phyloP scores from a whole-genome alignment of 345 rosid genomes.

The Murraya koenigii region DNA sequence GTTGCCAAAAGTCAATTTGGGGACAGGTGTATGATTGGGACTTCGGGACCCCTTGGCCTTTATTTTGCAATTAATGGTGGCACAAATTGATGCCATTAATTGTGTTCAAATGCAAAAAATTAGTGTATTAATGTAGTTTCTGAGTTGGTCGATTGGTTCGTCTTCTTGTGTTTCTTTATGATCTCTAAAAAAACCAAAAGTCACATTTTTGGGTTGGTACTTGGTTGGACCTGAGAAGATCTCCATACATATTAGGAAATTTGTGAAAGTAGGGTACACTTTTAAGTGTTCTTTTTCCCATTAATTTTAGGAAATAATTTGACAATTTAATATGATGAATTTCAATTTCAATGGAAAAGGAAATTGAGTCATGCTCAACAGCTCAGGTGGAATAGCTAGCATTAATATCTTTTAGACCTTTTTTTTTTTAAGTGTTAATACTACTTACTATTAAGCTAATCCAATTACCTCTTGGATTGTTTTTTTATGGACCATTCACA shows the following conservation, averaged over 20 bases:
- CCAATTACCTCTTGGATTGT: too few relatives aligned
- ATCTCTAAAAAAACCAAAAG: not conserved
- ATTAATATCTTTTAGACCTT: too few relatives aligned
- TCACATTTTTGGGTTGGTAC: not conserved
- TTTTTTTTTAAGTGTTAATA: too few relatives aligned
- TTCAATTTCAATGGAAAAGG: not conserved
- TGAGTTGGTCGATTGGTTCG: conserved; percentile 8
- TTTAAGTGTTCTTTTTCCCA: not conserved
- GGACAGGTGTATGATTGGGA: conserved; percentile 1
- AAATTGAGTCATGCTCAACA: not conserved
- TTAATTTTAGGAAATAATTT: not conserved
- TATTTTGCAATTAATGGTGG: not conserved
- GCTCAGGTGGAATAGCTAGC: too few relatives aligned
- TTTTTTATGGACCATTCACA: too few relatives aligned
- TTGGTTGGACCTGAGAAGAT: not conserved
- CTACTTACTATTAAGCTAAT: too few relatives aligned
- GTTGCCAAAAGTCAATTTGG: not conserved
- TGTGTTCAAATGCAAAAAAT: not conserved
- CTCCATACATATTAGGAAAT: not conserved
- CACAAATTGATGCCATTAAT: not conserved
- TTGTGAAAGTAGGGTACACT: not conserved
- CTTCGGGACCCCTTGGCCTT: not conserved
- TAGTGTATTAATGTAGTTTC: too few relatives aligned
- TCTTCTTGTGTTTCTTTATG: not conserved
- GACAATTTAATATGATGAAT: not conserved